Evolutionary conservation across 2,329 filamentous ascomycete species (phyloP).

Genomic region (Colletotrichum sp.): DNA sequence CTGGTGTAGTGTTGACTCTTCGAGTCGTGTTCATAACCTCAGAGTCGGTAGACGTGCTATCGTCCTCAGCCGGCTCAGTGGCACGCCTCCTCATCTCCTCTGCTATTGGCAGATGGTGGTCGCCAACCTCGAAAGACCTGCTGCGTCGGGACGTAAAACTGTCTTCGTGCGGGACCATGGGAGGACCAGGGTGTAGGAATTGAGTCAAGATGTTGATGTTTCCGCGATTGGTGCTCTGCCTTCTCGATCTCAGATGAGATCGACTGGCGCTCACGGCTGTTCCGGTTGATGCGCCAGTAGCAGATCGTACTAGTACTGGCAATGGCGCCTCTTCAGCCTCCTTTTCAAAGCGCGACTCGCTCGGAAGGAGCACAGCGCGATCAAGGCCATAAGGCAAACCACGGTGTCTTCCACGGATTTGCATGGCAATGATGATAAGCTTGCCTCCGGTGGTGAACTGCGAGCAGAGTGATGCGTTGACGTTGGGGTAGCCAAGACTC

Average conservation of each 20-base stretch:
- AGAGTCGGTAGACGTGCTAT: conserved; percentile 1
- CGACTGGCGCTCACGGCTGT: conserved; percentile 29
- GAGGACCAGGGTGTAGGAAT: conserved; percentile 54
- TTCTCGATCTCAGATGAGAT: conserved; percentile 25
- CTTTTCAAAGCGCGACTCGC: conserved; percentile 58
- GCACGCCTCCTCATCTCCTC: conserved; percentile 16
- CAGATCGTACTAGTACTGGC: conserved; percentile 39
- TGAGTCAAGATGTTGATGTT: conserved; percentile 48
- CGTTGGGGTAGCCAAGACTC: conserved; percentile 78
- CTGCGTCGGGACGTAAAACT: conserved; percentile 5
- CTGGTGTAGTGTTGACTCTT: conserved; percentile 16
- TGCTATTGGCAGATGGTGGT: background rate
- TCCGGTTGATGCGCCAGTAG: conserved; percentile 38
- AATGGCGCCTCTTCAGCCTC: conserved; percentile 55
- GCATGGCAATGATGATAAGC: conserved; percentile 72
- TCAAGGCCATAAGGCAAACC: conserved; percentile 72
- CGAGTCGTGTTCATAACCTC: conserved; percentile 1
- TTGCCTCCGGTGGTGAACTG: conserved; percentile 81
- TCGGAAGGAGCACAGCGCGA: conserved; percentile 64
- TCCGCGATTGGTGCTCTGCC: conserved; percentile 30
- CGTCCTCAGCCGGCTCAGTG: conserved; percentile 17
- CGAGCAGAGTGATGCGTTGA: conserved; percentile 81
- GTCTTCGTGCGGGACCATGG: conserved; percentile 33
- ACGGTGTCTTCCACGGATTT: conserved; percentile 72
- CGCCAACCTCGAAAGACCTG: conserved; percentile 9